Evolutionary conservation across 306 rosid species (phyloP).

Genomic region (Vigna hirtella): DNA sequence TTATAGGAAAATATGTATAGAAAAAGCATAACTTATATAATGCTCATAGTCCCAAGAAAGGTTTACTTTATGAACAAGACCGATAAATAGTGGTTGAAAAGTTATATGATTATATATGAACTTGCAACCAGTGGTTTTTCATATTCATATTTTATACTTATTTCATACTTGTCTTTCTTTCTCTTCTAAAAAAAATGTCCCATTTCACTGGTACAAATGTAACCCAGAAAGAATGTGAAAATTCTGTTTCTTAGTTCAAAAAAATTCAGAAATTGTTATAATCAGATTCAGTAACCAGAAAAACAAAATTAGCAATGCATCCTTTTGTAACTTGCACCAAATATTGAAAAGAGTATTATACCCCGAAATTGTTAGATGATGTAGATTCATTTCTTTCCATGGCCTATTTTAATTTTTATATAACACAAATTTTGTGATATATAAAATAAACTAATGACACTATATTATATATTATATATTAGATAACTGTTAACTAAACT

Average conservation of each 20-base stretch:
- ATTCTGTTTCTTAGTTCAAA: background rate
- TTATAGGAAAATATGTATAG: background rate
- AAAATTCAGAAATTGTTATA: background rate
- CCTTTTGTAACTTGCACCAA: background rate
- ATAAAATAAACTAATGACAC: too few relatives aligned
- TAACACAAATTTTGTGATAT: too few relatives aligned
- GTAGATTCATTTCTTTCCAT: too few relatives aligned
- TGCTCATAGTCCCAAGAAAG: constrained; percentile 29
- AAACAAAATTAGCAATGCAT: background rate
- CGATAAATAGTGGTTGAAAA: background rate
- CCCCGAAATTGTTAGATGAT: background rate
- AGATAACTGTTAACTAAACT: too few relatives aligned
- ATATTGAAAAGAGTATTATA: background rate
- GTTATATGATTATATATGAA: background rate
- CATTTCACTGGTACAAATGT: background rate
- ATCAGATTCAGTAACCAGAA: background rate
- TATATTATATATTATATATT: too few relatives aligned
- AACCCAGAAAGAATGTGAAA: background rate
- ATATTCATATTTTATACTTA: background rate
- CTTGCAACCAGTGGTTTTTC: too few relatives aligned
- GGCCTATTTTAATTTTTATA: too few relatives aligned
- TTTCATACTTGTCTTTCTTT: background rate
- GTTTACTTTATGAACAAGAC: constrained; percentile 4
- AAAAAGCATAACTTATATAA: background rate
- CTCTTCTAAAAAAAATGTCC: background rate